phyloP scores from a whole-genome alignment of 306 rosid species.

The Ormosia emarginata region DNA sequence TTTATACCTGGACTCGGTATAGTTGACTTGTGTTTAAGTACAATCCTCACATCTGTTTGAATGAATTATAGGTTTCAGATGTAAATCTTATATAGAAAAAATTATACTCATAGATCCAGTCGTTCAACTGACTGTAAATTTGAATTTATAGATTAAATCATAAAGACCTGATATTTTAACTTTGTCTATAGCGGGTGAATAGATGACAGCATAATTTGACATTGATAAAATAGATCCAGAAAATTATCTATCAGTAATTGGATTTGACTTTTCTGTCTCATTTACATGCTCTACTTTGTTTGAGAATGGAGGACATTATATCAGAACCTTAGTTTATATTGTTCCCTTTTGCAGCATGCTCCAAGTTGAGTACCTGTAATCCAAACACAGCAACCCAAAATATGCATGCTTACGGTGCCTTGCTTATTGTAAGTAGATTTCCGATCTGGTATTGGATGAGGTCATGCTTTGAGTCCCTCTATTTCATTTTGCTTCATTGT shows the following conservation, averaged over 20 bases:
- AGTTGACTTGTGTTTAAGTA: not conserved
- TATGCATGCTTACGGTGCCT: conserved; percentile 66
- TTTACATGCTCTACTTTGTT: conserved; percentile 2
- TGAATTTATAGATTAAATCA: not conserved
- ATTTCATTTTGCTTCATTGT: not conserved
- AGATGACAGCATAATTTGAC: not conserved
- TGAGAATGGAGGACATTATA: not conserved
- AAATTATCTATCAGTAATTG: not conserved
- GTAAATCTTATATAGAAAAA: not conserved
- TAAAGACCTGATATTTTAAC: not conserved
- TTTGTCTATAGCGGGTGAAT: not conserved
- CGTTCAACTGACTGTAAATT: not conserved
- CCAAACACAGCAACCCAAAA: conserved; percentile 66
- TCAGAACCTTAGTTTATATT: conserved; percentile 22
- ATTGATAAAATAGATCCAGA: not conserved
- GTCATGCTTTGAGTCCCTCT: not conserved
- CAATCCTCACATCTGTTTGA: not conserved
- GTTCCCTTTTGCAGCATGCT: conserved; percentile 67
- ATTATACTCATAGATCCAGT: not conserved
- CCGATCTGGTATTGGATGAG: conserved; percentile 8
- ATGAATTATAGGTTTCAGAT: conserved; percentile 4
- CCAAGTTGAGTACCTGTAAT: conserved; percentile 69
- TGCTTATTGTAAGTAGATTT: conserved; percentile 68
- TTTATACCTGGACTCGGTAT: not conserved
- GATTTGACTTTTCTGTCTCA: not conserved